Evolutionary conservation across 495 filamentous ascomycete species (phyloP).

Genomic region (Lasiosphaeria miniovina): DNA sequence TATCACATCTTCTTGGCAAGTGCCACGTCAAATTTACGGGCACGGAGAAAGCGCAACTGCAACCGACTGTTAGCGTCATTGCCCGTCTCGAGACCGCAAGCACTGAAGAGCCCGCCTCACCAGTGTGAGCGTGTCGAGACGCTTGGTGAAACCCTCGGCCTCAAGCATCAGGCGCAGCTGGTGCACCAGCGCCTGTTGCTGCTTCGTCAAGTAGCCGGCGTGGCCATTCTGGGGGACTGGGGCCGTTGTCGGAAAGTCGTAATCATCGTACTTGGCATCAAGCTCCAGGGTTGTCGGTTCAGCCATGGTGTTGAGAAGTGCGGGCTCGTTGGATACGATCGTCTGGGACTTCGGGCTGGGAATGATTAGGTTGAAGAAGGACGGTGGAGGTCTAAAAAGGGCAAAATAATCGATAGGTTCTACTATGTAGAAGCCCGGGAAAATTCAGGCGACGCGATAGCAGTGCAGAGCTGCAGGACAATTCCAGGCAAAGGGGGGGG

Average conservation of each 20-base stretch:
- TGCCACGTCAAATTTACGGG: slow-evolving; percentile 89
- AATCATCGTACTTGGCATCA: slow-evolving; percentile 92
- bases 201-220: slow-evolving; percentile 79
- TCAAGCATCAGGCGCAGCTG: slow-evolving; percentile 84
- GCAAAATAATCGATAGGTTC: background rate
- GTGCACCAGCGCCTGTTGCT: slow-evolving; percentile 86
- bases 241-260: slow-evolving; percentile 83
- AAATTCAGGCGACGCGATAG: background rate
- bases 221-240: slow-evolving; percentile 70
- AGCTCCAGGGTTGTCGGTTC: slow-evolving; percentile 47
- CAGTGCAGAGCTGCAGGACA: background rate
- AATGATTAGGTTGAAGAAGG: background rate
- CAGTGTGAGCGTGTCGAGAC: slow-evolving; percentile 87
- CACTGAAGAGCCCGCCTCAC: slow-evolving; percentile 35
- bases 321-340: background rate
- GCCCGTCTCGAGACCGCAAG: too few relatives aligned
- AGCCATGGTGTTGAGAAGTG: slow-evolving; percentile 22
- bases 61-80: slow-evolving; percentile 16
- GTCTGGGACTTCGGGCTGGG: background rate
- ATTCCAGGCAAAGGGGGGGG: slow-evolving; percentile 9
- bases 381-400: background rate
- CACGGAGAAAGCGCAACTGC: slow-evolving; percentile 84
- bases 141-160: slow-evolving; percentile 74
- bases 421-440: background rate
- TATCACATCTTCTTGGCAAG: slow-evolving; percentile 80